These are phyloP conservation scores for Hymenoscyphus scutula DNA, from an alignment of 2,329 filamentous ascomycete species.

Conservation along the genomic window DNA sequence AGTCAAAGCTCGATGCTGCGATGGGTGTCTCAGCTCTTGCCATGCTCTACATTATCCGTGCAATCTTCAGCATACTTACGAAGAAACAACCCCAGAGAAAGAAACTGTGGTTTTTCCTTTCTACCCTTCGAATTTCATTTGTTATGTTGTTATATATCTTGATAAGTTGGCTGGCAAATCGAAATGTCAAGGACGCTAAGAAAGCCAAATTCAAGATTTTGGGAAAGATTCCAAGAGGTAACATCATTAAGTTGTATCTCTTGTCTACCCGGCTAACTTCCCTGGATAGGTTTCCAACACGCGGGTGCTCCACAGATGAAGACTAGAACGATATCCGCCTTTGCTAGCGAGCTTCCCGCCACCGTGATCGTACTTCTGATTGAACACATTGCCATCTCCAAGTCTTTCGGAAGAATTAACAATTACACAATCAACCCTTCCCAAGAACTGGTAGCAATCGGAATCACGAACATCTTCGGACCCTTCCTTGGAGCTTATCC, in stretches of 20 bases:
- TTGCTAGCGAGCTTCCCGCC: conserved; percentile 73
- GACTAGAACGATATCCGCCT: conserved; percentile 61
- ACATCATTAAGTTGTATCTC: conserved; percentile 18
- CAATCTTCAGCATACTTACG: conserved; percentile 60
- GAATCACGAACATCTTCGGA: conserved; percentile 83
- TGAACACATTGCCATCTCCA: conserved; percentile 95
- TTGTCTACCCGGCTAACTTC: too few species aligned
- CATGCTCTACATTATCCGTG: conserved; percentile 75
- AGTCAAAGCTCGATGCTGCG: conserved; percentile 71
- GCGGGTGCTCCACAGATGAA: conserved; percentile 71
- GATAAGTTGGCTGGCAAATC: conserved; percentile 83
- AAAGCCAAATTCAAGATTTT: conserved; percentile 73
- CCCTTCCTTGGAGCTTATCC: conserved; percentile 92
- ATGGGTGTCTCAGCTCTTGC: conserved; percentile 81
- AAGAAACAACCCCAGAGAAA: conserved; percentile 66
- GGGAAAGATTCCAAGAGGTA: conserved; percentile 72
- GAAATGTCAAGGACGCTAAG: conserved; percentile 51
- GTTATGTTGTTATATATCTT: conserved; percentile 90
- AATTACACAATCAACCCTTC: conserved; percentile 97
- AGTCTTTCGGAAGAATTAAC: conserved; percentile 93
- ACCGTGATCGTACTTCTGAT: conserved; percentile 90
- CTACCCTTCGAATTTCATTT: conserved; percentile 85
- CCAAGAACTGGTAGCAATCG: conserved; percentile 92
- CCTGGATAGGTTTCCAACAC: conserved; percentile 68
- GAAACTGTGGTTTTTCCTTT: conserved; percentile 84